Conservation (phyloP, 257 asterid species). For the Verbena officinalis region DNA sequence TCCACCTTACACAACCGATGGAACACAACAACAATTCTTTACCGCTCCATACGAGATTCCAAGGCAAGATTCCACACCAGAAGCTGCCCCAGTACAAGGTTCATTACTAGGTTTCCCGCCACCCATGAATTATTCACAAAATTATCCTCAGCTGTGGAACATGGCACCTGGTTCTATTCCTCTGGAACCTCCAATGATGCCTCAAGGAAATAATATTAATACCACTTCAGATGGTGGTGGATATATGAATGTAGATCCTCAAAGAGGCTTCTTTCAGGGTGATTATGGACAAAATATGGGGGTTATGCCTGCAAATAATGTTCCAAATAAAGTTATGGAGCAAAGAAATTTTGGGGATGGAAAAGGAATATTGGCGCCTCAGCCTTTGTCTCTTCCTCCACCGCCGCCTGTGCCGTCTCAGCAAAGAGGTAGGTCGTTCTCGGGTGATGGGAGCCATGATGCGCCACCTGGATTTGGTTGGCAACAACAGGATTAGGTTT, state of each 20-base stretch:
- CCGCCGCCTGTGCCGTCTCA: conserved; percentile 67
- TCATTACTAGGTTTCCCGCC: conserved; percentile 64
- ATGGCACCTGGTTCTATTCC: conserved; percentile 55
- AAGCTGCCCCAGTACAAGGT: conserved; percentile 69
- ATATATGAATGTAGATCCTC: conserved; percentile 45
- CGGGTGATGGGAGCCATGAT: conserved; percentile 60
- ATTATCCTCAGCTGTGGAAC: conserved; percentile 77
- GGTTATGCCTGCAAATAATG: conserved; percentile 41
- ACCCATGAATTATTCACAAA: conserved; percentile 56
- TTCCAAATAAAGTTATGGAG: conserved; percentile 48
- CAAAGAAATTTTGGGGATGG: conserved; percentile 52
- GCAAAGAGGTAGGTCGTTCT: conserved; percentile 53
- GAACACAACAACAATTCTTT: conserved; percentile 67
- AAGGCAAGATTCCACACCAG: conserved; percentile 64
- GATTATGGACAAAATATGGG: conserved; percentile 57
- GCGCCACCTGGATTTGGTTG: conserved; percentile 77
- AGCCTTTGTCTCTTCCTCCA: conserved; percentile 55
- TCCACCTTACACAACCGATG: conserved; percentile 64
- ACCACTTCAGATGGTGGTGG: conserved; percentile 55
- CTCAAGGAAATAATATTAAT: conserved; percentile 51
- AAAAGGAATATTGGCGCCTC: conserved; percentile 60
- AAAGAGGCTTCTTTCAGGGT: conserved; percentile 47
- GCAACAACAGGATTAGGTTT: conserved; percentile 59
- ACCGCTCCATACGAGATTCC: conserved; percentile 63
- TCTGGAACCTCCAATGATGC: conserved; percentile 57